Conservation (phyloP, 257 asterid species). For the Avicennia marina region DNA sequence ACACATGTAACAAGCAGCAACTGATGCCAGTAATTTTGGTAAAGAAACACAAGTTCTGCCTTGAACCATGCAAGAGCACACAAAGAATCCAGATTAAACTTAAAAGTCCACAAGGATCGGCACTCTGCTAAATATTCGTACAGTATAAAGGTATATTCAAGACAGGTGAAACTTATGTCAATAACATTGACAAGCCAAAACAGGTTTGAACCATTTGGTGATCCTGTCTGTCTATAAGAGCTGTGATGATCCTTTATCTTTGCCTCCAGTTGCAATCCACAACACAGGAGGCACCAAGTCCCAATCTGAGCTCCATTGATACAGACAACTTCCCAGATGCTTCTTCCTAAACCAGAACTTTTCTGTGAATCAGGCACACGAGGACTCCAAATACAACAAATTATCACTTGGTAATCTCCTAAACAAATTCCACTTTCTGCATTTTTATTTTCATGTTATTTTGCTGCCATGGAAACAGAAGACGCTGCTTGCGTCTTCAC, state of each 20-base stretch:
- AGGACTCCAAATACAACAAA: conserved; percentile 29
- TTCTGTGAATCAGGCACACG: conserved; percentile 18
- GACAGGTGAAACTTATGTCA: conserved; percentile 11
- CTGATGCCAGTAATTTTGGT: conserved; percentile 12
- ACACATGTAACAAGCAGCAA: background rate
- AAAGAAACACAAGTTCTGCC: background rate
- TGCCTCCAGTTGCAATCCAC: conserved; percentile 21
- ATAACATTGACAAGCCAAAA: conserved; percentile 24
- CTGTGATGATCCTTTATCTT: conserved; percentile 23
- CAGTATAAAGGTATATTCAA: background rate
- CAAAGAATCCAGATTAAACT: conserved; percentile 18
- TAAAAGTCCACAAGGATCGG: conserved; percentile 2
- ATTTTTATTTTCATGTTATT: conserved; percentile 20
- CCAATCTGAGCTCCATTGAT: conserved; percentile 27
- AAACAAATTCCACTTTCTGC: conserved; percentile 29
- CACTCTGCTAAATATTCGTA: background rate
- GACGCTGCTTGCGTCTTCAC: conserved; percentile 40
- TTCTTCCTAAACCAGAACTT: conserved; percentile 28
- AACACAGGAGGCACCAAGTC: conserved; percentile 44
- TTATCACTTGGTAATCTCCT: conserved; percentile 28
- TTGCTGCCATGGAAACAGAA: conserved; percentile 13
- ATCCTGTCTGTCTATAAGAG: conserved; percentile 21
- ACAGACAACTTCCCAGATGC: conserved; percentile 22
- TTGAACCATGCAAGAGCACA: conserved; percentile 19
- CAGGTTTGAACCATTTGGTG: conserved; percentile 9